phyloP scores from a whole-genome alignment of 345 rosid genomes.

The Excoecaria agallocha region DNA sequence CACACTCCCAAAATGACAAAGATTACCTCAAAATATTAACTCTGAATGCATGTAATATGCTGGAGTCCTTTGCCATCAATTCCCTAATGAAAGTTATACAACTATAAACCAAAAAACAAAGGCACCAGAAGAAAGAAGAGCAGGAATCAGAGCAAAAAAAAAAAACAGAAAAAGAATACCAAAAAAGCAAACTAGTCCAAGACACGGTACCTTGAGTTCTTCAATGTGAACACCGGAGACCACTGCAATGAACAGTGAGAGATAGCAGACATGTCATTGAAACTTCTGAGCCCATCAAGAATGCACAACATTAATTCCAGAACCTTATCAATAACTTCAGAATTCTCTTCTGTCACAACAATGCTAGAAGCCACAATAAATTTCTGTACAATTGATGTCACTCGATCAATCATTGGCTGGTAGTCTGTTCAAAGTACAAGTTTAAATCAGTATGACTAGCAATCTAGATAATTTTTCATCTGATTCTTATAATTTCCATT shows the following conservation, averaged over 20 bases:
- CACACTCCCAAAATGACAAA: neutral
- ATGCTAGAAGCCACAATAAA: conserved; percentile 39
- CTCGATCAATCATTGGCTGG: conserved; percentile 45
- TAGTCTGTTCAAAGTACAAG: conserved; percentile 48
- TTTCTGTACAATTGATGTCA: conserved; percentile 39
- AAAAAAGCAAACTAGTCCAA: conserved; percentile 15
- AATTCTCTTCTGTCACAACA: conserved; percentile 34
- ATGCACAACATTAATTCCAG: conserved; percentile 58
- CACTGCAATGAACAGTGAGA: conserved; percentile 46
- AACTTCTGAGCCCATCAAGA: conserved; percentile 45
- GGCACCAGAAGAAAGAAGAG: conserved; percentile 18
- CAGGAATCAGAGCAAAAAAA: conserved; percentile 3
- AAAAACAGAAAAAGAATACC: no score
- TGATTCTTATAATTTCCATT: neutral
- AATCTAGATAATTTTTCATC: neutral
- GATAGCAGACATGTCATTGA: conserved; percentile 39
- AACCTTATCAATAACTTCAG: conserved; percentile 56
- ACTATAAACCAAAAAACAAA: conserved; percentile 44
- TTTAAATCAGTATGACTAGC: conserved; percentile 12
- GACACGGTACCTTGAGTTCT: conserved; percentile 53
- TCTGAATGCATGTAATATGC: conserved; percentile 46
- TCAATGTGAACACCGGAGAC: conserved; percentile 64
- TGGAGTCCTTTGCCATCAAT: conserved; percentile 50
- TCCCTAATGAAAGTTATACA: conserved; percentile 58
- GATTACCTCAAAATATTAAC: conserved; percentile 57